Evolutionary conservation across 1,284 basidiomycete species (phyloP), one percentile per base, ranked within the genome.

Genomic region (Irpex sp.): DNA sequence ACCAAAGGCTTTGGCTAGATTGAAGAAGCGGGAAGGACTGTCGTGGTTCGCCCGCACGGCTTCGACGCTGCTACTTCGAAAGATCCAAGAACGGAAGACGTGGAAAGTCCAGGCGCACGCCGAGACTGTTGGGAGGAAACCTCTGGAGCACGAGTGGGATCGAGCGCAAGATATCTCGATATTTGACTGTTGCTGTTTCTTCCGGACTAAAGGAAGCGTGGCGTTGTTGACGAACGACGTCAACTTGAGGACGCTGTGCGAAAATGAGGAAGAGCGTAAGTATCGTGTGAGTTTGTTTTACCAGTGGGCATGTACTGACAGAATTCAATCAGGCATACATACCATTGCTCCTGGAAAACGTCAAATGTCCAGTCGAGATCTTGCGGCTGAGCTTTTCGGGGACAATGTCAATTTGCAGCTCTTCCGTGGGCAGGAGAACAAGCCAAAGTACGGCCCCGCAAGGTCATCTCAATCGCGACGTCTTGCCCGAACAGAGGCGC

Each of bases 21-120:
- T 89, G 68, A 90, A 91, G 71, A 87, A 84, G 61, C 78, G 82
- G 36, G 72, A 82, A 19, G 78, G 79, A 4, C 69, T 72, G 15
- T 89, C 83, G 26, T 90, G 87, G 85, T 83, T 86, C 64, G 86
- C 90, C 21, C 83, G 89, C 36, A 80, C 83, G 43, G 90, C 90
- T 9, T 89, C 88, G 9, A 79, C 83, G 8, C 90, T 89, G 88
- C 75, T 93, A 39, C 76, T 90, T 43, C 79, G 81, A 61, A 87
- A 86, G 68, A 81, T 90, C 51, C 84, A 83, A 69, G 81, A 87
- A 68, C 79, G 80, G 59, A 80, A 72, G 68, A 77, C 76, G 35
- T 80, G 91, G 21, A 87, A 83, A 69, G 85, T 86, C 1, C 90
- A 93, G 72, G 81, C 87, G 33, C 77, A 83, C 53, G 77, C 82